Conservation (phyloP, 1,284 basidiomycete species). For the Puccinia coronata region DNA sequence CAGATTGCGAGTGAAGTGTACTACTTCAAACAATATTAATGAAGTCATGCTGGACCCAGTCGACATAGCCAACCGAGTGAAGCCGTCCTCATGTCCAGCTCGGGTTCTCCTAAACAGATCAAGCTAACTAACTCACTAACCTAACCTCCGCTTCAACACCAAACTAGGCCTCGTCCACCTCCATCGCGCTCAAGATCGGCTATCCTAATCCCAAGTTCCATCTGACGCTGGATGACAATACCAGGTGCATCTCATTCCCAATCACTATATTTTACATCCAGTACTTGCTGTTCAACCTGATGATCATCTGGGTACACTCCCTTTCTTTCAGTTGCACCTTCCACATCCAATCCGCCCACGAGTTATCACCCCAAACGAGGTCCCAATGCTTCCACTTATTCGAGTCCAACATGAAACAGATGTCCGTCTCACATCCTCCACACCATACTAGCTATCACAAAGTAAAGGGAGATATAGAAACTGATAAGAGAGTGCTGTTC, state of each 20-base stretch:
- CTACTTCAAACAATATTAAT: too few species aligned
- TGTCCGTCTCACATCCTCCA: too few species aligned
- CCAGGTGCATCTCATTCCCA: background rate
- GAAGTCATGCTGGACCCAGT: background rate
- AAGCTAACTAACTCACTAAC: background rate
- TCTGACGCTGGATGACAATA: background rate
- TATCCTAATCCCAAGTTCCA: background rate
- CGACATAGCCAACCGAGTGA: background rate
- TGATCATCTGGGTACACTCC: background rate
- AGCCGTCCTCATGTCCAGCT: background rate
- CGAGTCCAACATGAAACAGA: constrained; percentile 39
- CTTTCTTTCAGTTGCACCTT: background rate
- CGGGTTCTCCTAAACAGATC: background rate
- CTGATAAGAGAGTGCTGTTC: background rate
- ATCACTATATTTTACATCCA: background rate
- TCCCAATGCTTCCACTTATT: constrained; percentile 34
- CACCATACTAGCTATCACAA: too few species aligned
- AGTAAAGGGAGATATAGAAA: background rate
- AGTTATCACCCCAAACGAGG: background rate
- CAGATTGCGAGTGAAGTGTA: too few species aligned
- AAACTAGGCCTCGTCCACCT: background rate
- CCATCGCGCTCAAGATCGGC: background rate
- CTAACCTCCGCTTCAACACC: background rate
- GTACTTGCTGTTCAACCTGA: too few species aligned
- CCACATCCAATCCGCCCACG: background rate